Base-by-base conservation (phyloP, 306 rosid genomes). In the Prunus mongolica region DNA sequence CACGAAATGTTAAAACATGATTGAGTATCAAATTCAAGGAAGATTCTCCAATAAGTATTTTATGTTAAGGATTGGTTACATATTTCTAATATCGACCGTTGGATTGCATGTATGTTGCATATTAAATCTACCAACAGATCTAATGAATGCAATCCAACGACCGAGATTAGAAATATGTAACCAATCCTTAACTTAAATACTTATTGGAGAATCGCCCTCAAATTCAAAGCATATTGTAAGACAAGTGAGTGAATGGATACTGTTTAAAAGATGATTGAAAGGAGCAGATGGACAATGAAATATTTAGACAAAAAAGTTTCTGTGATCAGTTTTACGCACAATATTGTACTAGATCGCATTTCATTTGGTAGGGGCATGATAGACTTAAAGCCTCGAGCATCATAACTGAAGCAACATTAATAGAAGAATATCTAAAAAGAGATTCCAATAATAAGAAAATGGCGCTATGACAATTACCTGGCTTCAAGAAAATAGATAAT, bases 401-500 rank as follows among this genome's bases (percentile, higher is more conserved):
- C 57, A 57, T 11, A 45, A 25, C 32, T 51, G 22, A 77, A 47
- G 50, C 15, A 22, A 4, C 16, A 56, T 27, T n/a, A 46, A 46
- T 32, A 27, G 20, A 69, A 78, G 1, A 50, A 41, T 65, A 41
- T 63, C 52, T 8, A 41, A 56, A 18, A 38, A 52, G 6, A 12
- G 57, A 71, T 50, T 54, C 52, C 61, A 65, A 68, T 72, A 32
- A 45, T 32, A 30, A 20, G 46, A 78, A 61, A 73, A 70, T 8
- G 7, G 44, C 9, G 44, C 44, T 6, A 28, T 71, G 49, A 78
- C 65, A 77, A 72, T 22, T 88, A 96, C 99, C 99, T 91, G 99
- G 99, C 84, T 92, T 96, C 79, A 96, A 93, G 87, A 96, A 96
- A 58, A 93, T 72, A 0, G 99, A 96, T 72, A 92, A 83, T 71